These are phyloP conservation scores for Exophiala alcalophila DNA, from an alignment of 2,329 filamentous ascomycete species.

Conservation along the genomic window DNA sequence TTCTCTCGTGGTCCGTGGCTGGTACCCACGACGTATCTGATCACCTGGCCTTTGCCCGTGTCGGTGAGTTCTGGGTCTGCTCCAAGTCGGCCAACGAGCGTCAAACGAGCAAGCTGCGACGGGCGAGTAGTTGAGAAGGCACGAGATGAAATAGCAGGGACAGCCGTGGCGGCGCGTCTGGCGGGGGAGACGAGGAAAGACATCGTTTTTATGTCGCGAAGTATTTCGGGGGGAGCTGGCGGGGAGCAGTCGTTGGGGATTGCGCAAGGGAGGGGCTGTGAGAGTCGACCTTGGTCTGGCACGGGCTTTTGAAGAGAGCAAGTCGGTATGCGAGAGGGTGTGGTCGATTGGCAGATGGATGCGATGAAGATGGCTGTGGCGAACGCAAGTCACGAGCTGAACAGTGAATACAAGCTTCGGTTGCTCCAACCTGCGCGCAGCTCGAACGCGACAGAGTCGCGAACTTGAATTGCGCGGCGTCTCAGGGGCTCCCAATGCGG, in stretches of 20 bases:
- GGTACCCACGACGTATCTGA: conserved; percentile 75
- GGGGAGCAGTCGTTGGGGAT: conserved; percentile 1
- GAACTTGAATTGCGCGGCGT: neutral
- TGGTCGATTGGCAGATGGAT: no score
- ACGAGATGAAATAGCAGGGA: conserved; percentile 50
- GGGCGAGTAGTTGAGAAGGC: conserved; percentile 71
- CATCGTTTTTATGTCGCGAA: conserved; percentile 20
- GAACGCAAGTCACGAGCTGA: no score
- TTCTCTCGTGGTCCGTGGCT: conserved; percentile 65
- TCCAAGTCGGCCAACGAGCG: conserved; percentile 80
- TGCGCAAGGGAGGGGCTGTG: no score
- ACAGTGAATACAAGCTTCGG: no score
- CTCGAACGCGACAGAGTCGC: conserved; percentile 11
- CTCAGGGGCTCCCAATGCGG: conserved; percentile 1
- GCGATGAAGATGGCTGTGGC: no score
- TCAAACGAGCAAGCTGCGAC: conserved; percentile 69
- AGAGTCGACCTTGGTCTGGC: no score
- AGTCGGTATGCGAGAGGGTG: no score
- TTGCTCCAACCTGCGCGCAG: conserved; percentile 6
- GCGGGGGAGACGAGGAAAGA: conserved; percentile 47
- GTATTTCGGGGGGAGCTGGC: neutral
- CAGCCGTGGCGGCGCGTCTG: conserved; percentile 48
- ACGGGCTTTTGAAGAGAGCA: no score
- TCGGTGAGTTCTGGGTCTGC: conserved; percentile 71
- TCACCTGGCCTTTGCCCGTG: conserved; percentile 69